phyloP scores from a whole-genome alignment of 331 rosid species.

The Acacia concinna region DNA sequence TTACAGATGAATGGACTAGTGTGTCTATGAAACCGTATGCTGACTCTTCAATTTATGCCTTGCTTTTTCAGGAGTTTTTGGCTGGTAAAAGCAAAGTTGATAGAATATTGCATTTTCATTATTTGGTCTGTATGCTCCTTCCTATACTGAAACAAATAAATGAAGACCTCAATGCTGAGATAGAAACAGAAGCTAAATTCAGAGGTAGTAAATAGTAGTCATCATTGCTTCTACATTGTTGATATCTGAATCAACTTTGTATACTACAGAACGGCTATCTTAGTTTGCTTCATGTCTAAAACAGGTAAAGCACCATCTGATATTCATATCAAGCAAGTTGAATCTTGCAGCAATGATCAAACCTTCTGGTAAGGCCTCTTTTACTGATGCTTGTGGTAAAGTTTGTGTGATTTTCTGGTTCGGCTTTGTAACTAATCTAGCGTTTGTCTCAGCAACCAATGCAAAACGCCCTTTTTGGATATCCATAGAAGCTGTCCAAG shows the following conservation, averaged over 20 bases:
- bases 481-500: slow-evolving; percentile 89
- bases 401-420: slow-evolving; percentile 26
- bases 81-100: slow-evolving; percentile 61
- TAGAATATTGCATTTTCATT: slow-evolving; percentile 74
- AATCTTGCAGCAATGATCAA: slow-evolving; percentile 48
- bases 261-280: background rate
- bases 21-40: slow-evolving; percentile 33
- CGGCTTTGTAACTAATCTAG: slow-evolving; percentile 34
- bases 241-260: slow-evolving; percentile 23
- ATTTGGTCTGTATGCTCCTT: slow-evolving; percentile 85
- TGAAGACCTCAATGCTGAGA: slow-evolving; percentile 59
- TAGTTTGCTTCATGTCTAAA: slow-evolving; percentile 22
- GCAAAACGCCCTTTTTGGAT: slow-evolving; percentile 75
- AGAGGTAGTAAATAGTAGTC: slow-evolving; percentile 57
- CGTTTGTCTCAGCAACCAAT: slow-evolving; percentile 66
- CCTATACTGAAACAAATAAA: slow-evolving; percentile 81
- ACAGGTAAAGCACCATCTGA: slow-evolving; percentile 68
- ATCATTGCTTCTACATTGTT: slow-evolving; percentile 18
- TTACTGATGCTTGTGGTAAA: slow-evolving; percentile 19
- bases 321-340: slow-evolving; percentile 71
- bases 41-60: slow-evolving; percentile 38
- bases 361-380: slow-evolving; percentile 55
- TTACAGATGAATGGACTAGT: slow-evolving; percentile 2
- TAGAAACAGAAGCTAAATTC: slow-evolving; percentile 69
- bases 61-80: slow-evolving; percentile 61